A percentile compares a stretch with the other conserved stretches of the same genome.
phyloP scores from a whole-genome alignment of 2,329 filamentous ascomycete species.

The Epichloe aotearoae region DNA sequence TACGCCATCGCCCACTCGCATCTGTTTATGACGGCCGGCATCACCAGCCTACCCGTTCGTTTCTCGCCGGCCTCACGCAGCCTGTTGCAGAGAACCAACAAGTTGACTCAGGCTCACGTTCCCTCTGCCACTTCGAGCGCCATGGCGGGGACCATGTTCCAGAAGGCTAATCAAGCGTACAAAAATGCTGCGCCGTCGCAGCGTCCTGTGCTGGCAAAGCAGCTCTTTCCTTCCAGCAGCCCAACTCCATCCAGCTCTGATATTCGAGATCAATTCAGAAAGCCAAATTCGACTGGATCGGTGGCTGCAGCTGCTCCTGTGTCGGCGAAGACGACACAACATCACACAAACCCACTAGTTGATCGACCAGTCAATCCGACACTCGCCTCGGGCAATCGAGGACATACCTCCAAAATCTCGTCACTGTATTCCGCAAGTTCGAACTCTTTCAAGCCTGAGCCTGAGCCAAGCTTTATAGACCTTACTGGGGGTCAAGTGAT shows the following conservation, averaged over 20 bases:
- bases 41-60: slow-evolving; percentile 18
- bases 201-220: slow-evolving; percentile 30
- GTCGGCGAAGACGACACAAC: slow-evolving; percentile 25
- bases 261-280: slow-evolving; percentile 38
- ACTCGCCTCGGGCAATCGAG: slow-evolving; percentile 9
- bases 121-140: slow-evolving; percentile 2
- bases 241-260: slow-evolving; percentile 30
- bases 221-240: slow-evolving; percentile 45
- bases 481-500: slow-evolving; percentile 17
- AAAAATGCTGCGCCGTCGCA: slow-evolving; percentile 20
- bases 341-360: slow-evolving; percentile 14
- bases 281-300: slow-evolving; percentile 23
- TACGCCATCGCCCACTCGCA: background rate
- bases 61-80: slow-evolving; percentile 23
- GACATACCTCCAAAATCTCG: slow-evolving; percentile 2
- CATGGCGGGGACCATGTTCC: slow-evolving; percentile 7
- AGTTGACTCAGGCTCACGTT: slow-evolving; percentile 14
- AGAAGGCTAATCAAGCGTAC: slow-evolving; percentile 6
- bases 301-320: slow-evolving; percentile 15
- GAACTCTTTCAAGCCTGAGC: slow-evolving; percentile 30
- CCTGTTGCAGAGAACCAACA: slow-evolving; percentile 13
- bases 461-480: slow-evolving; percentile 19
- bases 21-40: slow-evolving; percentile 24
- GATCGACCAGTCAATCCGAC: slow-evolving; percentile 21
- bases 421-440: slow-evolving; percentile 28